These are phyloP conservation scores for Trametes cubensis DNA, from an alignment of 768 basidiomycete species.

Conservation along the genomic window DNA sequence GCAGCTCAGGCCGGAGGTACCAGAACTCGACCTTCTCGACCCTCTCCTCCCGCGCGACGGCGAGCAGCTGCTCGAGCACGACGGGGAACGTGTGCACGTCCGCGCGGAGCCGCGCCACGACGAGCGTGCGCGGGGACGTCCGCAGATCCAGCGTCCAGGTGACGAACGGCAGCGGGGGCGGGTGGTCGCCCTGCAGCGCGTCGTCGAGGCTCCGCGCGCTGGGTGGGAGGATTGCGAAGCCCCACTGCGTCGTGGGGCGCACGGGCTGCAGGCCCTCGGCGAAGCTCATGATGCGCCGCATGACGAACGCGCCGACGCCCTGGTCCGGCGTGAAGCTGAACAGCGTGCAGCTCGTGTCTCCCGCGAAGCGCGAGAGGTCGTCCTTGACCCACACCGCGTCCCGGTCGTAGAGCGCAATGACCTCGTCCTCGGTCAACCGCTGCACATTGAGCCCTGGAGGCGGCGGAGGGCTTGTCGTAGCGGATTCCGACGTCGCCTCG, in stretches of 20 bases:
- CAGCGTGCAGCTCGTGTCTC: conserved; percentile 24
- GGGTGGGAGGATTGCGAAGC: conserved; percentile 27
- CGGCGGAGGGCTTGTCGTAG: conserved; percentile 3
- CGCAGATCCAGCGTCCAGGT: conserved; percentile 24
- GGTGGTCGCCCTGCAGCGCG: not conserved
- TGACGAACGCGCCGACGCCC: conserved; percentile 52
- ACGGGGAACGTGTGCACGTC: conserved; percentile 18
- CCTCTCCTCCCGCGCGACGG: conserved; percentile 14
- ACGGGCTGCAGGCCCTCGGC: conserved; percentile 22
- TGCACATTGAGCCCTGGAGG: conserved; percentile 4
- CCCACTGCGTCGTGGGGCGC: conserved; percentile 32
- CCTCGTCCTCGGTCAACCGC: conserved; percentile 42
- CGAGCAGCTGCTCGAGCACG: conserved; percentile 16
- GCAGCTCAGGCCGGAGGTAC: conserved; percentile 14
- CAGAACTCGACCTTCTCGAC: conserved; percentile 25
- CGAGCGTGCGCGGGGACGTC: conserved; percentile 12
- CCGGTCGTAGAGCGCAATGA: conserved; percentile 41
- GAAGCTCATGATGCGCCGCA: conserved; percentile 37
- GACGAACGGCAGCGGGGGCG: conserved; percentile 11
- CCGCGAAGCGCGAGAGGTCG: conserved; percentile 30
- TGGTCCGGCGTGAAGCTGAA: conserved; percentile 47
- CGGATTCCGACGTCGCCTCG: not conserved
- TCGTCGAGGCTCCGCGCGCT: not conserved
- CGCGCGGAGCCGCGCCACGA: conserved; percentile 23
- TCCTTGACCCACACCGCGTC: conserved; percentile 44